Conservation (phyloP, 805 yeast species). For the Metschnikowia bowlesiae region DNA sequence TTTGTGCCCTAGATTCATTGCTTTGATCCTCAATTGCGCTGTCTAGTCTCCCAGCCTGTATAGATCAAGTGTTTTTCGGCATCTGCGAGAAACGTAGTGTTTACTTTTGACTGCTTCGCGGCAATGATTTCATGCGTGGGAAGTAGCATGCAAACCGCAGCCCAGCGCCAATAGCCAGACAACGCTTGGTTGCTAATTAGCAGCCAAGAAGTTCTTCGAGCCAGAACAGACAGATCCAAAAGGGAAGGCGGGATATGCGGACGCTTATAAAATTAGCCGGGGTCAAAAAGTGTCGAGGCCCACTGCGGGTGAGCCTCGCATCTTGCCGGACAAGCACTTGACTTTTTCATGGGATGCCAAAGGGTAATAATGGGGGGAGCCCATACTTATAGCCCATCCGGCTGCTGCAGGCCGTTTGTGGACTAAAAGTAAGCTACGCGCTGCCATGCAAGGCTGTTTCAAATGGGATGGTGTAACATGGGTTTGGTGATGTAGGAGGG, state of each 20-base stretch:
- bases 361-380: not conserved
- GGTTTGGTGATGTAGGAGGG: not conserved
- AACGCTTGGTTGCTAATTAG: constrained; percentile 2
- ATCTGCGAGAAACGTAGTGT: constrained; percentile 1
- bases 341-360: not conserved
- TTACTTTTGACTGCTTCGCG: constrained; percentile 3
- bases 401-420: not conserved
- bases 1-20: not conserved
- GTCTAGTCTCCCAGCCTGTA: not conserved
- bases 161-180: not conserved
- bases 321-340: not conserved
- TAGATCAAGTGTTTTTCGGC: not conserved
- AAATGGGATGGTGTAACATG: not conserved
- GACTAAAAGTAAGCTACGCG: not conserved
- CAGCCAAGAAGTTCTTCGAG: not conserved
- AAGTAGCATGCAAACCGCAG: not conserved
- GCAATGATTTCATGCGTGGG: not conserved
- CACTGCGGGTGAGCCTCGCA: not conserved
- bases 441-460: not conserved
- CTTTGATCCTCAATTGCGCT: not conserved
- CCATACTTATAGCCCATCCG: not conserved
- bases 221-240: not conserved
- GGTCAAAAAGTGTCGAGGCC: not conserved
- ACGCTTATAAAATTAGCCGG: not conserved
- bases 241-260: not conserved